phyloP scores from a whole-genome alignment of 192 early-diverging fungal species.

The Umbelopsis sp. region DNA sequence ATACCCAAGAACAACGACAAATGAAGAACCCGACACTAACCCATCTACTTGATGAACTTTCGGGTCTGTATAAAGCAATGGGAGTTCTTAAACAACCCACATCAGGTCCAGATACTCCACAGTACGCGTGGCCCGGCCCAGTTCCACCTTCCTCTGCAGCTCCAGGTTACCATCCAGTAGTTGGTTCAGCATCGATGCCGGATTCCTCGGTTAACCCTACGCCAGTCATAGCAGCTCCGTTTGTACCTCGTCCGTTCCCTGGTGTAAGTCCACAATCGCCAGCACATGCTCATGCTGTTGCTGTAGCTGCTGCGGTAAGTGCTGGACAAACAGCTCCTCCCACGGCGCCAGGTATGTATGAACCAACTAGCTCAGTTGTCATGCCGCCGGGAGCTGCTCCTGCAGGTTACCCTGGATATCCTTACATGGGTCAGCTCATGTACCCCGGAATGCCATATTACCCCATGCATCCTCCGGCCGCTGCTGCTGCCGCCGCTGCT shows the following conservation, averaged over 20 bases:
- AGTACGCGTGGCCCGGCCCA: neutral
- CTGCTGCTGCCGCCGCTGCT: neutral
- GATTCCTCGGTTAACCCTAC: neutral
- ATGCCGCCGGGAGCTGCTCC: neutral
- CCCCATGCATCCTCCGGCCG: neutral
- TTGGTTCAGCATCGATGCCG: neutral
- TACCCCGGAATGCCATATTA: constrained; percentile 8
- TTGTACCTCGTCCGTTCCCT: neutral
- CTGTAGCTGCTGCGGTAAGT: neutral
- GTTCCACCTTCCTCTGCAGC: neutral
- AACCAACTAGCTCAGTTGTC: neutral
- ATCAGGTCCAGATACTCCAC: neutral
- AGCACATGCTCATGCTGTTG: neutral
- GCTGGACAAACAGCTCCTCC: neutral
- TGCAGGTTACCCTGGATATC: constrained; percentile 11
- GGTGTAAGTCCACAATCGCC: neutral
- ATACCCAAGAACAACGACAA: neutral
- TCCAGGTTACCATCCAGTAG: neutral
- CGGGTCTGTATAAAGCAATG: constrained; percentile 9
- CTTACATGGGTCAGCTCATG: constrained; percentile 13
- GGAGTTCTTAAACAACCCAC: neutral
- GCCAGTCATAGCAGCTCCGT: neutral
- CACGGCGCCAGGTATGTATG: constrained; percentile 5
- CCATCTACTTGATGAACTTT: constrained; percentile 13
- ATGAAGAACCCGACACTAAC: constrained; percentile 3